Base-by-base conservation (phyloP, 1,284 basidiomycete genomes). In the Neotropicomus parvogracilis region DNA sequence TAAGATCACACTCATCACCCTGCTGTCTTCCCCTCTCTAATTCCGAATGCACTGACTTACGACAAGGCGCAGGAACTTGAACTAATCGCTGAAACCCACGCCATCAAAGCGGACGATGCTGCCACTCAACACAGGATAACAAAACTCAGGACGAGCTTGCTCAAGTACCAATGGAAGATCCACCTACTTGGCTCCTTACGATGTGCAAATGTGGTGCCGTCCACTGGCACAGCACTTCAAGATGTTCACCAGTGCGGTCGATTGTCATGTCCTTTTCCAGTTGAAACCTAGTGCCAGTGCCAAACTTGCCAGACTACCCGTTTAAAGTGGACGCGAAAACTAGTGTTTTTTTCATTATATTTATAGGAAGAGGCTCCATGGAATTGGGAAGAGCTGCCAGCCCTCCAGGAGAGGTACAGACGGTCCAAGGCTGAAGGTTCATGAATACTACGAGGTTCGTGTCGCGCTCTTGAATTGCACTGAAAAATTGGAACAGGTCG, bases 401-500 rank as follows among this genome's bases (percentile, higher is more conserved):
- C 3, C 6, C 41, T 65, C n/a, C 57, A 34, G 21, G 57, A 48
- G 11, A 67, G 67, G 37, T 59, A 64, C 21, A 58, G 29, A 28
- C 54, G 33, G 11, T 34, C 41, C 8, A 67, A 66, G 48, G 49
- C 43, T 13, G 46, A 45, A 39, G n/a, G 45, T 32, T 27, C 28
- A 37, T 16, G 54, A 62, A 27, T 56, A 45, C 39, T 26, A 47
- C 3, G 52, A 62, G 51, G 65, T 40, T 40, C 52, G 50, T 31
- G 40, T n/a, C 14, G 42, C 51, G 11, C 55, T 67, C 41, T 35
- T 29, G 3, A 46, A 44, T 9, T 51, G 45, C 40, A 40, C 37
- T 31, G 34, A 51, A 41, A 59, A 63, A 46, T 49, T 62, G 19
- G 64, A 60, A 31, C 60, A 64, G 49, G 56, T 58, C 12, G 41